Percentiles rank a stretch among this genome's conserved stretches.
phyloP scores from a whole-genome alignment of 177 flowering plant species.

The Tripterygium wilfordii region DNA sequence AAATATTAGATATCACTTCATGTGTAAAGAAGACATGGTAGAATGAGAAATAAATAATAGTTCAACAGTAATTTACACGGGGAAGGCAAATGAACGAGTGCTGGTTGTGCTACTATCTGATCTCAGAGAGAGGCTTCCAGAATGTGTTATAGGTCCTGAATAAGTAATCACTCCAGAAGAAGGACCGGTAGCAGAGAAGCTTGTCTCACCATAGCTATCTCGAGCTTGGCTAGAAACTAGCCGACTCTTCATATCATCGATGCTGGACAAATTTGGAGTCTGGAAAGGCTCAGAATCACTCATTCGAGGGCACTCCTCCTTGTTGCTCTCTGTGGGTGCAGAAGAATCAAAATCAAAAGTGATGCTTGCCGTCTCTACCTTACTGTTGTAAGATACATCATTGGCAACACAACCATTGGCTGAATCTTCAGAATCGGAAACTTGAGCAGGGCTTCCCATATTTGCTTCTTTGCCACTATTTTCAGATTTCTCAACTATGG shows the following conservation, averaged over 20 bases:
- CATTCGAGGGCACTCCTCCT: slow-evolving; percentile 15
- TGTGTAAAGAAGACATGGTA: background rate
- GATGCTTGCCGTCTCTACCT: slow-evolving; percentile 34
- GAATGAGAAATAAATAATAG: background rate
- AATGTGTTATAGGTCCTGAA: slow-evolving; percentile 61
- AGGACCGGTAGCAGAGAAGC: slow-evolving; percentile 51
- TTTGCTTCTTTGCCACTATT: background rate
- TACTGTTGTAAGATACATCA: slow-evolving; percentile 18
- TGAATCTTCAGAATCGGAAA: slow-evolving; percentile 12
- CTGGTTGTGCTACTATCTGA: slow-evolving; percentile 97
- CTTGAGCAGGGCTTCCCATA: background rate
- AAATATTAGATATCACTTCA: background rate
- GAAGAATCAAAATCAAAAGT: slow-evolving; percentile 35
- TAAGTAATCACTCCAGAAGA: slow-evolving; percentile 37
- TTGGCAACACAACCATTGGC: slow-evolving; percentile 7
- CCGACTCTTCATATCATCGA: slow-evolving; percentile 23
- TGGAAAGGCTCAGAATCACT: slow-evolving; percentile 15
- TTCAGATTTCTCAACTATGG: no score
- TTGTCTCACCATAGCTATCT: slow-evolving; percentile 55
- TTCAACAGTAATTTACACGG: slow-evolving; percentile 47
- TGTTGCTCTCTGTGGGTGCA: slow-evolving; percentile 14
- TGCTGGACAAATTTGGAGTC: slow-evolving; percentile 10
- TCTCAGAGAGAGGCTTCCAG: slow-evolving; percentile 79
- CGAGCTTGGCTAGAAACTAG: slow-evolving; percentile 22
- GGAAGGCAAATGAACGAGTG: slow-evolving; percentile 91